Evolutionary conservation across 163 green algal species (phyloP), one percentile per base, ranked within the genome.

Genomic region (Scenedesmus sp.): DNA sequence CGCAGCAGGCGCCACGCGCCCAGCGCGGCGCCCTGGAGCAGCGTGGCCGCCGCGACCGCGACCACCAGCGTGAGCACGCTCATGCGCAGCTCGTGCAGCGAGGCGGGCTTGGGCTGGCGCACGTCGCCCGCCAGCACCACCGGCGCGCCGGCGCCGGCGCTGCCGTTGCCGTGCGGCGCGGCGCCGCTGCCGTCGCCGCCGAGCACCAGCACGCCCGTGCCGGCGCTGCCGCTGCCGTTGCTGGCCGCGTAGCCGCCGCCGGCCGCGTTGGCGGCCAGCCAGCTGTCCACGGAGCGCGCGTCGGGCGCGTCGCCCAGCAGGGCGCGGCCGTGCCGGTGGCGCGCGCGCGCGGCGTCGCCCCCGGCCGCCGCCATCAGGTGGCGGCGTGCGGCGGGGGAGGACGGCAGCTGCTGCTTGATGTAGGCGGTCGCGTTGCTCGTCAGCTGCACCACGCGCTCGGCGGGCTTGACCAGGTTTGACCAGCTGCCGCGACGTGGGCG

Each of bases 381-480:
- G 7, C 63, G 24, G 1, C 63, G 29, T 29, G 63, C 17, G 13
- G 24, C 26, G 22, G 63, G 14, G 29, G 22, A 17, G 53, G 22
- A 28, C 6, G 63, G n/a, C 48, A 50, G 47, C 66, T 63, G 47
- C 48, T 47, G 26, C 29, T 10, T 39, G 29, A 48, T 47, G 20
- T 53, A 24, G 50, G 7, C n/a, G 5, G 67, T 54, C n/a, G 51
- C 51, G 29, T 76, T 76, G 31, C 4, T 54, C 1, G 67, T 76
- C 7, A 64, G 4, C 1, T 44, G 53, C 1, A 65, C 20, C 3
- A 65, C 17, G 1, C 4, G 0, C 9, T 64, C 51, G 33, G 67
- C 67, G 22, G 67, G 50, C 20, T 15, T 50, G 5, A 33, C 67
- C 34, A 76, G 33, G 67, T 76, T 76, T 17, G 51, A 34, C 67